A percentile compares a stretch with the other conserved stretches of the same genome.
Conservation (phyloP, 1,284 basidiomycete species). For the Trichosporon sp. region DNA sequence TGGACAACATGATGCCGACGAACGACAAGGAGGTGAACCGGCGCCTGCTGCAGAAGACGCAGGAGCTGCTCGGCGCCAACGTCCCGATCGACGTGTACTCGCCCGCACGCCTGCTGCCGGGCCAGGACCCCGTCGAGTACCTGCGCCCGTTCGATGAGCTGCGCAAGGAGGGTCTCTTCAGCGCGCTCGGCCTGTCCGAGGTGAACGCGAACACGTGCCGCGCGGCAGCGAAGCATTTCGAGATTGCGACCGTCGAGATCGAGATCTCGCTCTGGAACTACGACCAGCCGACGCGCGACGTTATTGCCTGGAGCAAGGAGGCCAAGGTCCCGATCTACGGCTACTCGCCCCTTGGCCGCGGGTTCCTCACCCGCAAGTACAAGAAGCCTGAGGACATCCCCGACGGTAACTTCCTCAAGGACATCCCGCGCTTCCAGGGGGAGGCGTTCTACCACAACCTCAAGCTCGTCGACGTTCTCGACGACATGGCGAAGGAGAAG, state of each 20-base stretch:
- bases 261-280: slow-evolving; percentile 57
- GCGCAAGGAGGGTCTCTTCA: slow-evolving; percentile 35
- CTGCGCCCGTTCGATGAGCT: slow-evolving; percentile 20
- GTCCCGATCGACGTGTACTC: slow-evolving; percentile 53
- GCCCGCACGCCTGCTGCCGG: slow-evolving; percentile 19
- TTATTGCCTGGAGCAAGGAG: slow-evolving; percentile 49
- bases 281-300: slow-evolving; percentile 52
- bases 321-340: slow-evolving; percentile 56
- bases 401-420: slow-evolving; percentile 39
- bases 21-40: slow-evolving; percentile 49
- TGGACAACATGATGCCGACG: slow-evolving; percentile 18
- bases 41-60: slow-evolving; percentile 49
- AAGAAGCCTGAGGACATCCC: slow-evolving; percentile 56
- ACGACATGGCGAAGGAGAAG: slow-evolving; percentile 54
- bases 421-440: slow-evolving; percentile 44
- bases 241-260: slow-evolving; percentile 55
- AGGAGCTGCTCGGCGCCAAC: slow-evolving; percentile 52
- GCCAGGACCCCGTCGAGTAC: slow-evolving; percentile 9
- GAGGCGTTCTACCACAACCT: slow-evolving; percentile 58
- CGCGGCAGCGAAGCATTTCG: neutral
- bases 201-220: slow-evolving; percentile 17
- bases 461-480: slow-evolving; percentile 54
- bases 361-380: slow-evolving; percentile 58
- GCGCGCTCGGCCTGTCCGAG: slow-evolving; percentile 35
- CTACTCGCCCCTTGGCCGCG: slow-evolving; percentile 61